Evolutionary conservation across 371 early-diverging fungal species (phyloP), one percentile per base, ranked within the genome.

Genomic region (Syncephalastrum racemosum): DNA sequence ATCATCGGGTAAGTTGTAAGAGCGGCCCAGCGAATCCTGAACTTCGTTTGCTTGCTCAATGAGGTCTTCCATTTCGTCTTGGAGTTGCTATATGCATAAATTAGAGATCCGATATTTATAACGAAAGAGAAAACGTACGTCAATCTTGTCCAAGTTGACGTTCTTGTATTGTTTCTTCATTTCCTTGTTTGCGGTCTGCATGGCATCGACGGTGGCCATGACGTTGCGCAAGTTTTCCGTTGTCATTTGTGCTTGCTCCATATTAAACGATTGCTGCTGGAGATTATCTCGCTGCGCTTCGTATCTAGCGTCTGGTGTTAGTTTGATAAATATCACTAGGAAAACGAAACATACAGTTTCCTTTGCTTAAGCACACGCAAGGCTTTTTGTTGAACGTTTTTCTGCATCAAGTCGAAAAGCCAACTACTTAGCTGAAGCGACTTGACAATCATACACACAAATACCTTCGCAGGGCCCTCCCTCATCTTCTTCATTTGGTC

Each of bases 1-100:
- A 51, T 95, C 96, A 39, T 96, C 97, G 4, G 98, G 97, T 15
- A 95, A 61, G 22, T 88, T 89, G 71, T 97, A 97, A 10, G 92
- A 88, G 56, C 96, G 76, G 14, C 93, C 93, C 57, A 98, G 67
- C 15, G 91, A 79, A 71, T 98, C 97, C 74, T 98, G 97, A 14
- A 98, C 81, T 62, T 97, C 98, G 71, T 93, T 95, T 12, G 97
- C 93, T 63, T 90, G 90, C 40, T 96, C 96, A 71, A 98, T 71
- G 54, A 97, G 74, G 62, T 98, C 98, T 51, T 94, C 94, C 92
- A 97, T 92, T 60, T 98, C 98, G 63, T 97, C 97, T 84, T 96
- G 97, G 57, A 97, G 76, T 68, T 84, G 82, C 93, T 95, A 60
- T 39, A 16, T 27, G 15, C 2, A 53, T 52, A 14, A 47, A n/a